phyloP scores from a whole-genome alignment of 495 filamentous ascomycete genomes.

The Hyaloscypha hepaticicola region DNA sequence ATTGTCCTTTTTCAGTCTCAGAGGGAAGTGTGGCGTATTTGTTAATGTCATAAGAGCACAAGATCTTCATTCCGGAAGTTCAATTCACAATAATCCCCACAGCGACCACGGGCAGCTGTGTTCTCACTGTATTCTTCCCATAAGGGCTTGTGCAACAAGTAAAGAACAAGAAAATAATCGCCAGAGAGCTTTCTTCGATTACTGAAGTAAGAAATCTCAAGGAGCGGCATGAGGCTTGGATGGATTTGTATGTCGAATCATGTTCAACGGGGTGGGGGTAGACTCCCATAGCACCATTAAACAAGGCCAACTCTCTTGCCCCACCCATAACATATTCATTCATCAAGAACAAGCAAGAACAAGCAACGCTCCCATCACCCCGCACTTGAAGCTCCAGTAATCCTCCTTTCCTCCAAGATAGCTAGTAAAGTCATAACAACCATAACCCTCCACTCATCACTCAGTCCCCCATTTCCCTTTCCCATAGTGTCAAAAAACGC shows the following conservation, averaged over 20 bases:
- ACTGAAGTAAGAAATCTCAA: neutral
- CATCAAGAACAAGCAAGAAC: neutral
- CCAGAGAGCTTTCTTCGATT: neutral
- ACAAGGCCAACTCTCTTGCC: no score
- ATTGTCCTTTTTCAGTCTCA: neutral
- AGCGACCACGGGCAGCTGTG: no score
- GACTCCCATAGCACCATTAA: no score
- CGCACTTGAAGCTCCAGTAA: neutral
- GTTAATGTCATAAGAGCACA: no score
- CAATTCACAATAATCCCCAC: no score
- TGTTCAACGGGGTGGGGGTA: neutral
- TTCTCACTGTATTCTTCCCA: no score
- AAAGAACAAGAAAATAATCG: neutral
- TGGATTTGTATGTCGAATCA: neutral
- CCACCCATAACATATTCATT: no score
- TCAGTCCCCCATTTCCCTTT: neutral
- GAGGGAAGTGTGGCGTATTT: no score
- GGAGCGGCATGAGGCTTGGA: neutral
- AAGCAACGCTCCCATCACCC: neutral
- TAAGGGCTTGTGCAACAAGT: no score
- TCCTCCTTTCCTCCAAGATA: neutral
- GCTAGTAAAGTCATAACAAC: neutral
- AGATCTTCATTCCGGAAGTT: no score
- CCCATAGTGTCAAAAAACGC: neutral
- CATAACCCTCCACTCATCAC: slow-evolving; percentile 9